Percentiles rank a stretch among this genome's conserved stretches.
Conservation (phyloP, 129 eudicot species). For the Escallonia herrerae region DNA sequence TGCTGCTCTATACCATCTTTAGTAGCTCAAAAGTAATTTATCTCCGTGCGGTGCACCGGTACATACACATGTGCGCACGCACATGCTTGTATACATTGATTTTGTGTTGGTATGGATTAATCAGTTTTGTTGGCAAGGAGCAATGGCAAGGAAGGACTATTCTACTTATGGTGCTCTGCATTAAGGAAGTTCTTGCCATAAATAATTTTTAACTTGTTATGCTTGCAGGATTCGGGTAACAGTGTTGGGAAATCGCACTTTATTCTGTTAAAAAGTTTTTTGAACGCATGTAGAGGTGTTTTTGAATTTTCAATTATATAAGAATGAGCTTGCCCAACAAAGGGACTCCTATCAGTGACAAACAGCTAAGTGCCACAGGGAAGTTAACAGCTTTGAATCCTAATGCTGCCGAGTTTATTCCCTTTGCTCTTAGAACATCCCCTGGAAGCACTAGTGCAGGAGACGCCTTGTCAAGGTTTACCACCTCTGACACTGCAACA, state of each 20-base stretch:
- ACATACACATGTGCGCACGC: no score
- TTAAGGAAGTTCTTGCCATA: no score
- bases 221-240: slow-evolving; percentile 45
- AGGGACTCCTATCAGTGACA: slow-evolving; percentile 53
- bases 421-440: slow-evolving; percentile 63
- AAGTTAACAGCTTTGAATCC: slow-evolving; percentile 69
- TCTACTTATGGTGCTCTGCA: no score
- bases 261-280: slow-evolving; percentile 2
- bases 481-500: slow-evolving; percentile 23
- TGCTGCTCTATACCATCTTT: neutral
- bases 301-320: slow-evolving; percentile 8
- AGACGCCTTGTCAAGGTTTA: slow-evolving; percentile 32
- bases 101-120: no score
- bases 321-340: slow-evolving; percentile 70
- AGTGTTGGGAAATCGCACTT: slow-evolving; percentile 11
- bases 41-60: no score
- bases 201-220: no score
- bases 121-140: no score
- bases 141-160: no score
- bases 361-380: slow-evolving; percentile 33
- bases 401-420: slow-evolving; percentile 86
- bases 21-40: no score
- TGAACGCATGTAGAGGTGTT: slow-evolving; percentile 18
- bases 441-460: slow-evolving; percentile 23
- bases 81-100: no score